Conservation (phyloP, 1,139 yeast species). For the Scheffersomyces segobiensis region DNA sequence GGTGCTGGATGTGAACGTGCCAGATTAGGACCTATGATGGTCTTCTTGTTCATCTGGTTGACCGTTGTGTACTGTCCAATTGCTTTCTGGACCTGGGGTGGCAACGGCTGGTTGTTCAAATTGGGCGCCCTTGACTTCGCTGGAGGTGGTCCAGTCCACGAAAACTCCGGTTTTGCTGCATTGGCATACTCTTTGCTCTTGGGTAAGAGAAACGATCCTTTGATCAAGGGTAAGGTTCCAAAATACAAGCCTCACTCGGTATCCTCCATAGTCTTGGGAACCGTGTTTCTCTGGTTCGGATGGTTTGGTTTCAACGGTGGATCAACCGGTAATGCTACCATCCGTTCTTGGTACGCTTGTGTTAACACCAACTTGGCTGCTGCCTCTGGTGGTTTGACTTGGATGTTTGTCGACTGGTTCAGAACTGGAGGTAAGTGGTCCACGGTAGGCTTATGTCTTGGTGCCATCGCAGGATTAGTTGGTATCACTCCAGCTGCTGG, state of each 20-base stretch:
- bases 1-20: constrained; percentile 99
- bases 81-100: constrained; percentile 98
- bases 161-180: constrained; percentile 92
- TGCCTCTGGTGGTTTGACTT: constrained; percentile 84
- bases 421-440: constrained; percentile 93
- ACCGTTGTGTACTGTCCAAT: constrained; percentile 94
- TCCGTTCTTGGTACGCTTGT: constrained; percentile 92
- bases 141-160: constrained; percentile 98
- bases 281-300: constrained; percentile 94
- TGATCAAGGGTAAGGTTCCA: constrained; percentile 69
- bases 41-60: constrained; percentile 88
- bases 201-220: constrained; percentile 89
- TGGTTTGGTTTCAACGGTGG: constrained; percentile 99
- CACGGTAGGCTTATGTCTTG: constrained; percentile 90
- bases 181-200: constrained; percentile 86
- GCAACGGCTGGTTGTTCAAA: constrained; percentile 79
- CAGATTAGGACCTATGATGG: constrained; percentile 94
- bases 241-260: constrained; percentile 92
- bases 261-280: constrained; percentile 87
- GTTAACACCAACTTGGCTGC: constrained; percentile 94
- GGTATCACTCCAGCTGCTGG: constrained; percentile 99
- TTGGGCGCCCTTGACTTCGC: constrained; percentile 93
- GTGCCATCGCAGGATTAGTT: constrained; percentile 91
- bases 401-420: constrained; percentile 91
- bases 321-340: constrained; percentile 86